Evolutionary conservation across 495 filamentous ascomycete genomes (phyloP).

Genomic region (Hypoxylon subgilvum): DNA sequence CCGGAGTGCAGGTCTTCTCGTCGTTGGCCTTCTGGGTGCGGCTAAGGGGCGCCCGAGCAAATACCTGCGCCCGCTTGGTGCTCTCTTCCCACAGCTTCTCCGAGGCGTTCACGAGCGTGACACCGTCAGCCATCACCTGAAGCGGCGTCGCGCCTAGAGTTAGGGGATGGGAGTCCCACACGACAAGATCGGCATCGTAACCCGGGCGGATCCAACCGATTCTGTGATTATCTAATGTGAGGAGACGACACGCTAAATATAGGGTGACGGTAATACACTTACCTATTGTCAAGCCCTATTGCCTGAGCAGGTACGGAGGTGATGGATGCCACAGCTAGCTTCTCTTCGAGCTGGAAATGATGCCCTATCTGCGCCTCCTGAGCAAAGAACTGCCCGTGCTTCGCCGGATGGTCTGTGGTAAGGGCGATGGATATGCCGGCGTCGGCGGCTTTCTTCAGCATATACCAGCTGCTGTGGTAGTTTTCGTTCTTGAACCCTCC

Average conservation of each 20-base stretch:
- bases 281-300: conserved; percentile 46
- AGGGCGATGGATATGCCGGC: neutral
- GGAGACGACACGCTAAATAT: neutral
- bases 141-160: conserved; percentile 54
- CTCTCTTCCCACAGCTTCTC: neutral
- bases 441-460: neutral
- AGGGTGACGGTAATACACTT: neutral
- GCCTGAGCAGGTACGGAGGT: conserved; percentile 55
- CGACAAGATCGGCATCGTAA: conserved; percentile 61
- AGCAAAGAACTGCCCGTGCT: neutral
- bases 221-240: neutral
- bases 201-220: conserved; percentile 55
- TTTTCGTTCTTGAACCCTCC: neutral
- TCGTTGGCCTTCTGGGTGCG: neutral
- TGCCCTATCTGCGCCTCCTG: conserved; percentile 1
- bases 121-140: conserved; percentile 59
- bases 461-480: neutral
- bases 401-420: neutral
- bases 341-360: conserved; percentile 53
- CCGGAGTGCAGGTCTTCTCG: neutral
- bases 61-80: neutral
- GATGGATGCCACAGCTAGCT: conserved; percentile 56
- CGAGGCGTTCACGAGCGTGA: neutral
- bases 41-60: neutral
- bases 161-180: conserved; percentile 61